Evolutionary conservation across 768 basidiomycete genomes (phyloP).

Genomic region (Favolaschia claudopus): DNA sequence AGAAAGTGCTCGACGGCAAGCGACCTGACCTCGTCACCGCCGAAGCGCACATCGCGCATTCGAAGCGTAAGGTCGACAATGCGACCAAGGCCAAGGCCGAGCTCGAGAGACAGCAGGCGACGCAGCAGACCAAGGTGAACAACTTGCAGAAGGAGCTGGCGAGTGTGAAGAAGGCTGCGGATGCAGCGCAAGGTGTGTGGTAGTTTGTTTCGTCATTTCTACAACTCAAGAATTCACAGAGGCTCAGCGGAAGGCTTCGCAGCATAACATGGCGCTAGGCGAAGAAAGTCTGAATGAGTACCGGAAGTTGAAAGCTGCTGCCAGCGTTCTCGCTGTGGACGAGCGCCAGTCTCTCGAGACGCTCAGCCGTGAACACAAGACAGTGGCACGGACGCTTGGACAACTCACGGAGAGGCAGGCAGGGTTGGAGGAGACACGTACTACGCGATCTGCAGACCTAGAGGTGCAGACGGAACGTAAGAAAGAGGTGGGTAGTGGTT

Average conservation of each 20-base stretch:
- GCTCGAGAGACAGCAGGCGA: constrained; percentile 61
- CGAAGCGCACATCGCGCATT: constrained; percentile 90
- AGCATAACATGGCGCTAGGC: constrained; percentile 78
- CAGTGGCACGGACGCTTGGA: constrained; percentile 64
- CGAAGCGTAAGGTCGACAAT: constrained; percentile 78
- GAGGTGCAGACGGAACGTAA: constrained; percentile 56
- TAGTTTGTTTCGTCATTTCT: background rate
- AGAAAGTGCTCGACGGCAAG: constrained; percentile 89
- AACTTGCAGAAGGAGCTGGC: constrained; percentile 70
- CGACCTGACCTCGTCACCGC: constrained; percentile 84
- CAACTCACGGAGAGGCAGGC: constrained; percentile 76
- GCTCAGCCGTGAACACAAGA: constrained; percentile 85
- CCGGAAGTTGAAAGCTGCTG: constrained; percentile 80
- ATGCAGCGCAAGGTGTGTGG: constrained; percentile 77
- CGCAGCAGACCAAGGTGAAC: constrained; percentile 56
- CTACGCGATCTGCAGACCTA: constrained; percentile 63
- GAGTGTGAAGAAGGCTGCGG: constrained; percentile 71
- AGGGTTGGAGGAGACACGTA: constrained; percentile 64
- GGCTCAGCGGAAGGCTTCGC: constrained; percentile 74
- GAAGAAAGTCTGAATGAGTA: constrained; percentile 91
- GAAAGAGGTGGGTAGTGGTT: constrained; percentile 55
- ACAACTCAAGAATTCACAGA: constrained; percentile 49
- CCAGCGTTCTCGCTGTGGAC: constrained; percentile 80
- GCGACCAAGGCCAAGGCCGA: constrained; percentile 69
- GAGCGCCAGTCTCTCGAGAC: constrained; percentile 89